Percentiles rank a stretch among this genome's conserved stretches.
Conservation (phyloP, 139 green algal species). For the Ostreobium quekettii region DNA sequence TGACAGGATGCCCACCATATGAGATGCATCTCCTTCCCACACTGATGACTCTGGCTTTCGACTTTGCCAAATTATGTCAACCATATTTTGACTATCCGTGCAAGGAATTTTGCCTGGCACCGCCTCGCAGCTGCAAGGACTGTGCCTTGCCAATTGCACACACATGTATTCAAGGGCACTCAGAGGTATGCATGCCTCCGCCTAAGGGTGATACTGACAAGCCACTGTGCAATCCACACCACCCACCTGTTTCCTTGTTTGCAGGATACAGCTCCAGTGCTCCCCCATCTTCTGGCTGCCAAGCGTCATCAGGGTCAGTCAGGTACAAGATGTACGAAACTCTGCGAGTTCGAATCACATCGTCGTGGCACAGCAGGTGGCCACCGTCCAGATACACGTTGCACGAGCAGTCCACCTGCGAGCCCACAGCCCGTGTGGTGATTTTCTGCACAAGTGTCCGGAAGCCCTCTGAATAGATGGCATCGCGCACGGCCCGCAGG, state of each 20-base stretch:
- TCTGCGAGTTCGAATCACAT: conserved; percentile 75
- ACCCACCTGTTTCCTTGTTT: neutral
- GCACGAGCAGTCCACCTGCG: conserved; percentile 60
- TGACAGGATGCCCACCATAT: no score
- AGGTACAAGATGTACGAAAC: conserved; percentile 90
- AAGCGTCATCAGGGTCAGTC: conserved; percentile 71
- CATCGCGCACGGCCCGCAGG: conserved; percentile 56
- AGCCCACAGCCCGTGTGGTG: conserved; percentile 44
- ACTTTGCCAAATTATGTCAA: no score
- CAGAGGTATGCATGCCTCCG: no score
- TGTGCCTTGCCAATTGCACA: no score
- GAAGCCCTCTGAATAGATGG: conserved; percentile 65
- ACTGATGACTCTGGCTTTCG: no score
- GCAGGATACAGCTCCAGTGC: conserved; percentile 76
- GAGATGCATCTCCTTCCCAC: no score
- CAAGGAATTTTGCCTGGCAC: no score
- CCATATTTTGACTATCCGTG: no score
- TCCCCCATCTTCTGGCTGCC: conserved; percentile 63
- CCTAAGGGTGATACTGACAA: no score
- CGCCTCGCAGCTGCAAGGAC: no score
- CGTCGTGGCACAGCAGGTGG: conserved; percentile 78
- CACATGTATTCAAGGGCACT: no score
- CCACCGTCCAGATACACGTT: conserved; percentile 69
- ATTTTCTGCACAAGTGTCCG: conserved; percentile 41
- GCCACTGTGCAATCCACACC: no score